Evolutionary conservation across 192 early-diverging fungal genomes (phyloP).

Genomic region (Coemansia sp.): DNA sequence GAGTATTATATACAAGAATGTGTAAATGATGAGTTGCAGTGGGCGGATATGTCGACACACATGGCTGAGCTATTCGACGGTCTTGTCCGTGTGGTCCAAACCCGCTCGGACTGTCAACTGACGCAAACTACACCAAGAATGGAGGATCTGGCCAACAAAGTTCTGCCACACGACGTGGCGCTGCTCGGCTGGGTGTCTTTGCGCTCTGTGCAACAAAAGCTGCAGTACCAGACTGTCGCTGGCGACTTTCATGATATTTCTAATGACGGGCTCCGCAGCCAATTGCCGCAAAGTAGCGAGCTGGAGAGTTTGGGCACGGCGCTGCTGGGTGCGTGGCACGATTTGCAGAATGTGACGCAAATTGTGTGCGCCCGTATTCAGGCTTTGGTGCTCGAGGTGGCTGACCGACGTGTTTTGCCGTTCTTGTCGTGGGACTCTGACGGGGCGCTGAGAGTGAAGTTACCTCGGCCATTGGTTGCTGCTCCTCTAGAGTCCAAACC

Average conservation of each 20-base stretch:
- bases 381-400: constrained; percentile 3
- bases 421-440: constrained; percentile 16
- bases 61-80: constrained; percentile 14
- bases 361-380: constrained; percentile 24
- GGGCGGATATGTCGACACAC: not conserved
- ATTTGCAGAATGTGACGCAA: not conserved
- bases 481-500: not conserved
- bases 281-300: not conserved
- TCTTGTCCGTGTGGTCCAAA: constrained; percentile 12
- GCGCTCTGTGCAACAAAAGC: constrained; percentile 14
- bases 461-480: not conserved
- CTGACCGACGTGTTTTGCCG: not conserved
- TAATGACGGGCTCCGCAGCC: not conserved
- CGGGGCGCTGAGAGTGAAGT: constrained; percentile 2
- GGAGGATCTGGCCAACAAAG: constrained; percentile 5
- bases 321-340: constrained; percentile 11
- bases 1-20: not conserved
- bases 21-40: not conserved
- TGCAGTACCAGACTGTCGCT: constrained; percentile 20
- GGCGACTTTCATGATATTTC: not conserved
- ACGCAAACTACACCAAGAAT: not conserved
- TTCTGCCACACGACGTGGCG: constrained; percentile 41
- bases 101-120: constrained; percentile 6
- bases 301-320: not conserved
- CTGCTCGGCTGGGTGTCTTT: constrained; percentile 45